Evolutionary conservation across 2,329 filamentous ascomycete genomes (phyloP).

Genomic region (Stenocarpella maydis): DNA sequence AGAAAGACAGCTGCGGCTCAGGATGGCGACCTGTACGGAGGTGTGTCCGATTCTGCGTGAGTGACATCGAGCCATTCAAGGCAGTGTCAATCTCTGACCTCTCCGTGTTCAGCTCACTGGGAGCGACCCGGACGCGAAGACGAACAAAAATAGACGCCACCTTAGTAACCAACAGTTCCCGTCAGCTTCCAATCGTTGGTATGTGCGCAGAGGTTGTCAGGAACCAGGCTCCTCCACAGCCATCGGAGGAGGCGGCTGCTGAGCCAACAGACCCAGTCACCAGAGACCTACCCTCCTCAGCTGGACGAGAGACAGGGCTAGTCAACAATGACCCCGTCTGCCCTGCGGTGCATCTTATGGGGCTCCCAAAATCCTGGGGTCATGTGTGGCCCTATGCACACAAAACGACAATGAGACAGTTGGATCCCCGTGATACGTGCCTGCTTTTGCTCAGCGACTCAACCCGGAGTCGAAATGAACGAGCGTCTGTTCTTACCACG

Average conservation of each 20-base stretch:
- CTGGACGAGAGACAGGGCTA: neutral
- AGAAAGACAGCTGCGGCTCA: neutral
- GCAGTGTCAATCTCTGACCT: neutral
- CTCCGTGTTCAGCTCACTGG: neutral
- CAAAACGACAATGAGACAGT: neutral
- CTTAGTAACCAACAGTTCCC: neutral
- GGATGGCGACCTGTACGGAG: neutral
- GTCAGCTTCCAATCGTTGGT: slow-evolving; percentile 10
- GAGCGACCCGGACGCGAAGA: neutral
- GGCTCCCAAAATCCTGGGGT: neutral
- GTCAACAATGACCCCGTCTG: neutral
- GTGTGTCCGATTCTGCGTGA: neutral
- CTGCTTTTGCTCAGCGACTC: neutral
- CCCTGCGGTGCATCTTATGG: neutral
- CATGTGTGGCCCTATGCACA: neutral
- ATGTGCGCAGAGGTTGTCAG: neutral
- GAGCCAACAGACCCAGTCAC: neutral
- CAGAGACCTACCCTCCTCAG: neutral
- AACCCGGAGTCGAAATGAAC: neutral
- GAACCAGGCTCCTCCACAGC: neutral
- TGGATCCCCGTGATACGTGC: neutral
- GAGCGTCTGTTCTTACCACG: neutral
- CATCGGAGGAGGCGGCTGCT: neutral
- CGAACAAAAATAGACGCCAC: neutral
- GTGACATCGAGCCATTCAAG: neutral